Conservation (phyloP, 768 basidiomycete species). For the Lyophyllum atratum region DNA sequence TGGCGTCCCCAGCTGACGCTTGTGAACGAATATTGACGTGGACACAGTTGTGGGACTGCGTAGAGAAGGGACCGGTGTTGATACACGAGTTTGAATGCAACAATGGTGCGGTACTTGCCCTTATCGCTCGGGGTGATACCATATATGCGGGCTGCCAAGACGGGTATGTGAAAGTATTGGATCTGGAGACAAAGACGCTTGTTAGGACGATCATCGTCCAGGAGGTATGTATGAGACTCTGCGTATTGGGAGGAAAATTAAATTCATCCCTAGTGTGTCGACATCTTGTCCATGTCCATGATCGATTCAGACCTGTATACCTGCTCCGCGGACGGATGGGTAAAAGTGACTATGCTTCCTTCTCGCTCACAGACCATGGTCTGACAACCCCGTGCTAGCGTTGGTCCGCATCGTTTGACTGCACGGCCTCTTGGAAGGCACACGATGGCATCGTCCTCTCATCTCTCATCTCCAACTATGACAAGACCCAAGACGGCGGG, state of each 20-base stretch:
- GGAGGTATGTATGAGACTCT: constrained; percentile 49
- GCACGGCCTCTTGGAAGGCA: constrained; percentile 79
- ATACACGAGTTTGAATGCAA: constrained; percentile 70
- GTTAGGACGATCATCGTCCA: constrained; percentile 87
- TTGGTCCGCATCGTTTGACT: constrained; percentile 85
- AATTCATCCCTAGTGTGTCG: constrained; percentile 55
- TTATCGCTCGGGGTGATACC: constrained; percentile 74
- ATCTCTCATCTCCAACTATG: constrained; percentile 55
- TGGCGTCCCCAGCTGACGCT: not conserved
- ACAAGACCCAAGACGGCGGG: constrained; percentile 25
- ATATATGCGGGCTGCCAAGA: constrained; percentile 94
- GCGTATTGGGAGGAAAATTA: constrained; percentile 1
- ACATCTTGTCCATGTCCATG: constrained; percentile 80
- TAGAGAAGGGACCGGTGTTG: constrained; percentile 42
- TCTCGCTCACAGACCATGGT: no score
- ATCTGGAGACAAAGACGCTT: constrained; percentile 85
- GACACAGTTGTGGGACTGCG: constrained; percentile 68
- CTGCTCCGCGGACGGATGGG: constrained; percentile 63
- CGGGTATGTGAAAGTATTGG: constrained; percentile 88
- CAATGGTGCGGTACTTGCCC: constrained; percentile 82
- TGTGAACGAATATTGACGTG: not conserved
- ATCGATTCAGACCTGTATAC: constrained; percentile 67
- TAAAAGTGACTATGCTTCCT: constrained; percentile 52
- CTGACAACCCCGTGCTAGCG: constrained; percentile 42
- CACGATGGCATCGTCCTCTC: constrained; percentile 86